Evolutionary conservation across 257 asterid genomes (phyloP).

Genomic region (Przewalskia tangutica): DNA sequence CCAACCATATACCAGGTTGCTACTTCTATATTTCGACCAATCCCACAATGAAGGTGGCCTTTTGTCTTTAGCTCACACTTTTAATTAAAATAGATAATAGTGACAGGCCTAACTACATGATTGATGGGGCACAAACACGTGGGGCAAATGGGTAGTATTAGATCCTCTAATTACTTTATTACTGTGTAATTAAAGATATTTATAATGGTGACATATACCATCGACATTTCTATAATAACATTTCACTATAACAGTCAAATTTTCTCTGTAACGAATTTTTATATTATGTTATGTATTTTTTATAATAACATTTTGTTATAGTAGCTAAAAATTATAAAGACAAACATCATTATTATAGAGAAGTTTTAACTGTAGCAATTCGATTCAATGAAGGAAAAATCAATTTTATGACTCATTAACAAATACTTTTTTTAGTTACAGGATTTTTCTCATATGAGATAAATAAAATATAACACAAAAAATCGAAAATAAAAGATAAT

Average conservation of each 20-base stretch:
- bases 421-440: too few relatives aligned
- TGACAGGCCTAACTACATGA: neutral
- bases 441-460: too few relatives aligned
- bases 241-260: neutral
- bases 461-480: too few relatives aligned
- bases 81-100: neutral
- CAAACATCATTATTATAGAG: too few relatives aligned
- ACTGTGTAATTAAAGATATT: neutral
- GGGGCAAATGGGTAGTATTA: neutral
- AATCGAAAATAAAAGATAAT: too few relatives aligned
- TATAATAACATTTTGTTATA: too few relatives aligned
- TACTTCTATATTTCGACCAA: neutral
- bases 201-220: neutral
- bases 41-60: neutral
- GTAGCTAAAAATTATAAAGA: too few relatives aligned
- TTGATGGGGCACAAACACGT: slow-evolving; percentile 1
- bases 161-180: neutral
- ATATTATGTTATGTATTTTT: neutral
- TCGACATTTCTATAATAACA: neutral
- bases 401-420: too few relatives aligned
- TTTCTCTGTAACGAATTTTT: neutral
- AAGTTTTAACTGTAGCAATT: too few relatives aligned
- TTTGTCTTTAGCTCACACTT: neutral
- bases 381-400: too few relatives aligned
- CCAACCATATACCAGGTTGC: neutral